Percentiles rank a stretch among this genome's conserved stretches.
phyloP scores from a whole-genome alignment of 116 monocot species.

The Phalaenopsis hybrid region DNA sequence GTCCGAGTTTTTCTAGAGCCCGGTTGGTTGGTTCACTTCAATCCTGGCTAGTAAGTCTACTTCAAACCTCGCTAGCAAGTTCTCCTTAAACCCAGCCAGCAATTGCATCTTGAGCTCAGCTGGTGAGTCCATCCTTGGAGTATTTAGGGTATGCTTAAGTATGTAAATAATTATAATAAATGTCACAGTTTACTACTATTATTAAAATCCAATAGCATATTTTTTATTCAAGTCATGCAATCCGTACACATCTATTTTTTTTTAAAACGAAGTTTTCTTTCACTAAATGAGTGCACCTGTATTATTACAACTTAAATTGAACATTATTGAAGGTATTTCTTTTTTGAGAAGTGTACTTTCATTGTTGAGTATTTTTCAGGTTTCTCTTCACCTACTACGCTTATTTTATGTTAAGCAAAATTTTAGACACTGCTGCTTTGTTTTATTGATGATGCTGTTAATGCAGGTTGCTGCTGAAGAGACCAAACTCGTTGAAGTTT shows the following conservation, averaged over 20 bases:
- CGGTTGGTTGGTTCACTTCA: too few relatives aligned
- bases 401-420: neutral
- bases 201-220: too few relatives aligned
- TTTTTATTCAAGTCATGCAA: neutral
- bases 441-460: neutral
- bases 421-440: neutral
- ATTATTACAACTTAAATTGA: neutral
- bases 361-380: neutral
- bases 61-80: too few relatives aligned
- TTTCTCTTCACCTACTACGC: neutral
- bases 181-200: too few relatives aligned
- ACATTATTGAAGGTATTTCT: neutral
- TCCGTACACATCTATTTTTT: neutral
- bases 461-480: constrained; percentile 69
- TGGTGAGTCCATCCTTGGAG: too few relatives aligned
- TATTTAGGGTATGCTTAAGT: too few relatives aligned
- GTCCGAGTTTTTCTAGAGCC: too few relatives aligned
- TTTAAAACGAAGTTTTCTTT: neutral
- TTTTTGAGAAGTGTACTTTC: neutral
- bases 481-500: constrained; percentile 48
- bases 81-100: too few relatives aligned
- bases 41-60: too few relatives aligned
- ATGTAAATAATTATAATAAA: too few relatives aligned
- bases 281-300: neutral
- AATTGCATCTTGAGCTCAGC: too few relatives aligned